These are phyloP conservation scores for Xylaria telfairii DNA, from an alignment of 495 filamentous ascomycete genomes.

Conservation along the genomic window DNA sequence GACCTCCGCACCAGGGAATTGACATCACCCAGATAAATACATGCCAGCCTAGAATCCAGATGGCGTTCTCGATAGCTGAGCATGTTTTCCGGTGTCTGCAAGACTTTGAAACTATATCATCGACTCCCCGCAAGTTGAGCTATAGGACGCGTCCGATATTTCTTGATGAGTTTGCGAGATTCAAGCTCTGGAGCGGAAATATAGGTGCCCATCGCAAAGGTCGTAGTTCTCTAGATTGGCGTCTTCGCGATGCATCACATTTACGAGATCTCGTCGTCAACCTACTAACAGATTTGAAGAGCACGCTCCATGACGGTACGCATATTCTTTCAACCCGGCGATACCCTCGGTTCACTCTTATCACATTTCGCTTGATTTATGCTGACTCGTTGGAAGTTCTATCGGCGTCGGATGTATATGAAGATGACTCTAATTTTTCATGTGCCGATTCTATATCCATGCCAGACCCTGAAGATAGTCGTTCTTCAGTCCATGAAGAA, in stretches of 20 bases:
- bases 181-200: neutral
- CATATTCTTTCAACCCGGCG: too few species aligned
- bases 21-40: too few species aligned
- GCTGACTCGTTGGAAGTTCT: too few species aligned
- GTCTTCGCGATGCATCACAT: neutral
- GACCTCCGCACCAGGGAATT: too few species aligned
- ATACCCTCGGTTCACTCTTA: too few species aligned
- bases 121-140: neutral
- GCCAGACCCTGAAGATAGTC: too few species aligned
- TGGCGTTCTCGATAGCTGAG: neutral
- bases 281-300: neutral
- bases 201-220: neutral
- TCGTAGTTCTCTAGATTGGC: neutral
- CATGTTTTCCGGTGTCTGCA: neutral
- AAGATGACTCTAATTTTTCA: too few species aligned
- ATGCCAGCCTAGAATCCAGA: neutral
- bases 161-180: neutral
- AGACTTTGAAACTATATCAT: neutral
- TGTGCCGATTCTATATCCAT: too few species aligned
- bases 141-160: neutral
- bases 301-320: neutral
- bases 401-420: too few species aligned
- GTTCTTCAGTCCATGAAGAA: too few species aligned
- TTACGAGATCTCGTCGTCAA: neutral
- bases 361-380: too few species aligned